Base-by-base conservation (phyloP, 140 eudicot genomes). In the Artemisia princeps region DNA sequence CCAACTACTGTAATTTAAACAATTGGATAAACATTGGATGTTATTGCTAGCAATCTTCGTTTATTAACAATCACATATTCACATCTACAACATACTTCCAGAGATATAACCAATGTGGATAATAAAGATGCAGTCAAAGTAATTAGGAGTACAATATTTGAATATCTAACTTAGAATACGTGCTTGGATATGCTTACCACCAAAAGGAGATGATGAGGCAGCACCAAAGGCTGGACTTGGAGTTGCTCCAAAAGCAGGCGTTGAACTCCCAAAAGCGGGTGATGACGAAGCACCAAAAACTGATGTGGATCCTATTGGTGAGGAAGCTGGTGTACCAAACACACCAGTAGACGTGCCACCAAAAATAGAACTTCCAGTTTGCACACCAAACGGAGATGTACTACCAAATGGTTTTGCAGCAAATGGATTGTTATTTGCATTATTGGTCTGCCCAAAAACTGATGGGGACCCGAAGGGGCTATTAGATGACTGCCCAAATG, bases 381-480 rank as follows among this genome's bases (percentile, higher is more conserved):
- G 24, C 11, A 89, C 53, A 53, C 97, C 96, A 76, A 87, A 90
- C 10, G 94, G 88, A 26, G 33, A 3, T 15, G 95, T 68, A 70
- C 81, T 84, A 56, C 97, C 97, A 74, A 91, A 91, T 60, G 95
- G 94, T 56, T 81, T 87, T 51, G 84, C 88, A 64, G 95, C 90
- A 87, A 90, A 87, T 6, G 96, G 97, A 68, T 87, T 91, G 86
- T 62, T 87, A 60, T 70, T 85, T 77, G 83, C 82, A 77, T 70
- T 91, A 76, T 15, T 86, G 64, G 42, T 72, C 78, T 91, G 96
- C 76, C 95, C 97, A 78, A 91, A 91, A 75, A 77, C 89, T 40
- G 96, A 77, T 60, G 84, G 97, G 16, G 96, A 77, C 70, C 91
- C 97, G 67, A 91, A 87, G n/a, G 96, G 84, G 74, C 87, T 83